Percentiles rank a stretch among this genome's conserved stretches.
Evolutionary conservation across 164 flowering plant genomes (phyloP).

Genomic region (Tetracentron sinense): DNA sequence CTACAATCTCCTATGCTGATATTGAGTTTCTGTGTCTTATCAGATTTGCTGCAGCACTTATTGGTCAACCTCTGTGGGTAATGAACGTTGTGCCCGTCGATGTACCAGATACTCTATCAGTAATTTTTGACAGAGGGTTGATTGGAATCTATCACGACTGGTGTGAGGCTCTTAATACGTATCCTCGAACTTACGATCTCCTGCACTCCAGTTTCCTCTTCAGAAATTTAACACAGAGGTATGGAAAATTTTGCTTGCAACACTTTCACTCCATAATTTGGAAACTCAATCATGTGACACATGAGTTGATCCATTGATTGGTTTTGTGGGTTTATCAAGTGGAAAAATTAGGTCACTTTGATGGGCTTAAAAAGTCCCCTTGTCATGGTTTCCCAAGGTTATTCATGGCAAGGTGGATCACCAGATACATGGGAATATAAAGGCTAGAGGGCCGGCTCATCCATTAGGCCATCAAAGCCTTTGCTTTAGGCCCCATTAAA

Average conservation of each 20-base stretch:
- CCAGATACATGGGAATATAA: too few relatives aligned
- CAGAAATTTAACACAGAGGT: slow-evolving; percentile 56
- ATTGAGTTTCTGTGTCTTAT: slow-evolving; percentile 1
- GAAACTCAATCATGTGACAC: not conserved
- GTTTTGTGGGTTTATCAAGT: not conserved
- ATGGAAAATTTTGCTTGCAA: slow-evolving; percentile 2
- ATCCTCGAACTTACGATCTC: slow-evolving; percentile 88
- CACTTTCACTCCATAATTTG: not conserved
- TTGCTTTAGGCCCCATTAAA: too few relatives aligned
- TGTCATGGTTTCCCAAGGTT: not conserved
- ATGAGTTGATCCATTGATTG: not conserved
- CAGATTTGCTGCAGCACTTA: slow-evolving; percentile 92
- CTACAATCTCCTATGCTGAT: not conserved
- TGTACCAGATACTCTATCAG: slow-evolving; percentile 61
- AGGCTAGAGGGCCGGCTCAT: too few relatives aligned
- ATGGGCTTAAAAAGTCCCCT: not conserved
- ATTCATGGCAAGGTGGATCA: too few relatives aligned
- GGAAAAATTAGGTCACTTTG: not conserved
- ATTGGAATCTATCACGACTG: slow-evolving; percentile 89
- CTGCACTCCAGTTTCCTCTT: slow-evolving; percentile 74
- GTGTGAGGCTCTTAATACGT: slow-evolving; percentile 85
- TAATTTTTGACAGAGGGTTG: slow-evolving; percentile 76
- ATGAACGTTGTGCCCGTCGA: slow-evolving; percentile 75
- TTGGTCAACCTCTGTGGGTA: slow-evolving; percentile 71
- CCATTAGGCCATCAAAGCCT: too few relatives aligned